Conservation (phyloP, 306 rosid species). For the Carpinus viminea region DNA sequence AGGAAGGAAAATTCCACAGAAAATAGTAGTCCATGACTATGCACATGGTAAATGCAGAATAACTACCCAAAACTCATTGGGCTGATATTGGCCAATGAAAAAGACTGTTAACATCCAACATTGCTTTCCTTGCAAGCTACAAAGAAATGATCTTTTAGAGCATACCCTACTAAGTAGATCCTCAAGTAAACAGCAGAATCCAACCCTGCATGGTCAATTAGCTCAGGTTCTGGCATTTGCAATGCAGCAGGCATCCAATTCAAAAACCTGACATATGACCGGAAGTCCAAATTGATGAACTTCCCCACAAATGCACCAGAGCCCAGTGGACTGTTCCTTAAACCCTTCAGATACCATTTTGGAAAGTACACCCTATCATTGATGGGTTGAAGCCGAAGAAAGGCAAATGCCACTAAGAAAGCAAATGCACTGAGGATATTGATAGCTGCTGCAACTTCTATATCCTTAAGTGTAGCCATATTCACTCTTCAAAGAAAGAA, state of each 20-base stretch:
- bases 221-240: conserved; percentile 96
- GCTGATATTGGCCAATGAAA: not conserved
- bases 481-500: conserved; percentile 7
- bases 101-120: not conserved
- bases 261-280: conserved; percentile 69
- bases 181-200: conserved; percentile 92
- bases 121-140: not conserved
- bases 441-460: conserved; percentile 85
- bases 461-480: conserved; percentile 84
- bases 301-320: conserved; percentile 67
- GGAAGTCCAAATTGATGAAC: conserved; percentile 88
- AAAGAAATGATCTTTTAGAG: conserved; percentile 8
- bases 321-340: conserved; percentile 72
- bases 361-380: conserved; percentile 98
- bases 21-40: not conserved
- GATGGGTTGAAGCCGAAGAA: conserved; percentile 88
- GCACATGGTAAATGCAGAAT: not conserved
- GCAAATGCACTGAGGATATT: conserved; percentile 76
- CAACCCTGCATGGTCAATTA: conserved; percentile 87
- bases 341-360: conserved; percentile 93
- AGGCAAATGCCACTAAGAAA: conserved; percentile 77
- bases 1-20: not conserved
- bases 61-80: not conserved
- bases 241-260: conserved; percentile 95
- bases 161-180: conserved; percentile 89